A percentile compares a stretch with the other conserved stretches of the same genome.
phyloP scores from a whole-genome alignment of 129 eudicot species.

The Artemisia annua region DNA sequence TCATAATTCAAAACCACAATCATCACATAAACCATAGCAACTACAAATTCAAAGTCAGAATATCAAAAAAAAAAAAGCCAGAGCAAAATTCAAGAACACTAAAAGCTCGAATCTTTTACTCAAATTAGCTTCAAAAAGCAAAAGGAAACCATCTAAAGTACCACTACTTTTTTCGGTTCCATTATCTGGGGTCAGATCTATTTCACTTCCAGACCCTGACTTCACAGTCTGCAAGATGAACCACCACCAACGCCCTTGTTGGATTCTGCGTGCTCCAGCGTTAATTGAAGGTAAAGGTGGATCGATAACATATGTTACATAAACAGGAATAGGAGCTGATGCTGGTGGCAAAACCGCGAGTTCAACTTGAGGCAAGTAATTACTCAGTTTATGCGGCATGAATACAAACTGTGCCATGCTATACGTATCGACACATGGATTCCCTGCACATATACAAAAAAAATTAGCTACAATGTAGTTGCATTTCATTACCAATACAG shows the following conservation, averaged over 20 bases:
- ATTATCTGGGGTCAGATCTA: too few species aligned
- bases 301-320: slow-evolving; percentile 45
- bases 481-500: background rate
- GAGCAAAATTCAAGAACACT: too few species aligned
- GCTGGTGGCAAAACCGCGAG: slow-evolving; percentile 52
- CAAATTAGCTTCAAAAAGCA: too few species aligned
- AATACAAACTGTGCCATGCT: slow-evolving; percentile 25
- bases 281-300: slow-evolving; percentile 69
- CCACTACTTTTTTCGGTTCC: too few species aligned
- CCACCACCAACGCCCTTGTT: background rate
- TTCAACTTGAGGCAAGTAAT: slow-evolving; percentile 22
- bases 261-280: slow-evolving; percentile 15
- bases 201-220: too few species aligned
- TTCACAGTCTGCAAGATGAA: too few species aligned
- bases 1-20: too few species aligned
- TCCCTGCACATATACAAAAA: slow-evolving; percentile 37
- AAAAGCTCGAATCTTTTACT: too few species aligned
- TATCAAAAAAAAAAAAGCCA: too few species aligned
- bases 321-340: slow-evolving; percentile 47
- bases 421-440: slow-evolving; percentile 47
- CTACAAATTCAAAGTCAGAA: too few species aligned
- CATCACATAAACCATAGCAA: too few species aligned
- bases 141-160: too few species aligned
- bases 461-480: background rate
- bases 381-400: slow-evolving; percentile 43